Percentiles rank a stretch among this genome's conserved stretches.
These are phyloP conservation scores for Epithele typhae DNA, from an alignment of 768 basidiomycete species.

Conservation along the genomic window DNA sequence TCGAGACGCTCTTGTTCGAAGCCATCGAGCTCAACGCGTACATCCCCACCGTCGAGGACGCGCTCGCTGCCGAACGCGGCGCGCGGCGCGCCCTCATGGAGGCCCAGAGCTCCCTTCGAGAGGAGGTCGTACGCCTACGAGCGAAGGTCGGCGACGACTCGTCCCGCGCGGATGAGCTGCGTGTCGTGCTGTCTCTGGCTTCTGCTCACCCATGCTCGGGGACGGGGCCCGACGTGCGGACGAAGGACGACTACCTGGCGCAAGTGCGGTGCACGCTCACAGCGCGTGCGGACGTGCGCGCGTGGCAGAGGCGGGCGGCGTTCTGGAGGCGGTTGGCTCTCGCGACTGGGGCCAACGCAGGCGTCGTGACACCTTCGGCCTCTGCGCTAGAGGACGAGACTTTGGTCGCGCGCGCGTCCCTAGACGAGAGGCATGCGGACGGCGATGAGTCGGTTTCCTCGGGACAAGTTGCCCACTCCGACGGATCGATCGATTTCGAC, in stretches of 20 bases:
- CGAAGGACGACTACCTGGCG: conserved; percentile 21
- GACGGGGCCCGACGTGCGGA: conserved; percentile 10
- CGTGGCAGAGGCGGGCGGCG: conserved; percentile 16
- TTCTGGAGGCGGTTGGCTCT: conserved; percentile 22
- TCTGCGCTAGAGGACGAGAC: conserved; percentile 12
- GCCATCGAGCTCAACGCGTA: neutral
- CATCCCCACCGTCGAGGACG: conserved; percentile 5
- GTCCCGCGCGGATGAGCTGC: conserved; percentile 5
- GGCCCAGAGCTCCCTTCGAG: conserved; percentile 1
- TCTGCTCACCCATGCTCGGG: conserved; percentile 9
- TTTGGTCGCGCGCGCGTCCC: conserved; percentile 3
- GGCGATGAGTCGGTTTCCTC: conserved; percentile 11
- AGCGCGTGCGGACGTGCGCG: conserved; percentile 16
- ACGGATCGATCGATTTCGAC: too few relatives aligned
- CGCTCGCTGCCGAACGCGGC: conserved; percentile 8
- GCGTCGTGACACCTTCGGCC: conserved; percentile 20
- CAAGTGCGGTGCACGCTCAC: conserved; percentile 23
- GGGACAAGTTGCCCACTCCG: neutral
- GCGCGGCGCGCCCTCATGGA: conserved; percentile 1
- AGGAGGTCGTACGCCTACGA: neutral
- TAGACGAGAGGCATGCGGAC: conserved; percentile 1
- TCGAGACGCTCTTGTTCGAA: conserved; percentile 2
- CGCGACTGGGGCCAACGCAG: conserved; percentile 11
- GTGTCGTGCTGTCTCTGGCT: neutral
- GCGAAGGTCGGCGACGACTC: conserved; percentile 5